Percentiles rank a stretch among this genome's conserved stretches.
These are phyloP conservation scores for Aspergillus avenaceus DNA, from an alignment of 495 filamentous ascomycete genomes.

Conservation along the genomic window DNA sequence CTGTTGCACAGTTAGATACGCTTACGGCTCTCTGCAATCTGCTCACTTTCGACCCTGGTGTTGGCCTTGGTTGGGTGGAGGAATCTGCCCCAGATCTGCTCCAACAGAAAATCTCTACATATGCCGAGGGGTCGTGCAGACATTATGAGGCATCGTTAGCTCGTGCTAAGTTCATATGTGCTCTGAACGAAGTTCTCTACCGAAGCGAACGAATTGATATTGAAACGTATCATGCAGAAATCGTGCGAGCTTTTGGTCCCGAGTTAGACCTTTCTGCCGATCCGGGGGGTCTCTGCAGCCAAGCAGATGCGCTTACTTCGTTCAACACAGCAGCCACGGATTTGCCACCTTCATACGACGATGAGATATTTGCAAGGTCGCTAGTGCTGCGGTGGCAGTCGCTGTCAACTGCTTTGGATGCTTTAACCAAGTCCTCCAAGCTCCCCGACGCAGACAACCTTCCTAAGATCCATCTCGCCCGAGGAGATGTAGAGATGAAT, in stretches of 20 bases:
- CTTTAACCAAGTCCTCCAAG: constrained; percentile 51
- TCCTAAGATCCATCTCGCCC: constrained; percentile 54
- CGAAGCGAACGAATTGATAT: constrained; percentile 42
- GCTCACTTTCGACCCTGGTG: constrained; percentile 31
- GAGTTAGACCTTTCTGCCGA: constrained; percentile 38
- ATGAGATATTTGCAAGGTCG: constrained; percentile 22
- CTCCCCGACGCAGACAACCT: constrained; percentile 49
- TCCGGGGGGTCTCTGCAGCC: constrained; percentile 49
- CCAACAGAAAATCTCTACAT: constrained; percentile 42
- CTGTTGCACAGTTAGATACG: constrained; percentile 56
- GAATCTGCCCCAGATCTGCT: constrained; percentile 46
- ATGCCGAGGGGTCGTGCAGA: constrained; percentile 39
- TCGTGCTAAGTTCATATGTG: constrained; percentile 48
- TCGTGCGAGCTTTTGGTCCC: constrained; percentile 39
- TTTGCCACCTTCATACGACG: constrained; percentile 24
- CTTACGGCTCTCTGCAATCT: constrained; percentile 56
- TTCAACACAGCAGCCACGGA: constrained; percentile 45
- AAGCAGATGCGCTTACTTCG: constrained; percentile 55
- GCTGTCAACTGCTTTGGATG: constrained; percentile 42
- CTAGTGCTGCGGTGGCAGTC: constrained; percentile 44
- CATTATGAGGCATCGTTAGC: constrained; percentile 51
- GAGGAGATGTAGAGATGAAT: constrained; percentile 60
- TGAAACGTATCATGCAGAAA: constrained; percentile 45
- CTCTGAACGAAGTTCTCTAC: constrained; percentile 53
- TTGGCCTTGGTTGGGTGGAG: constrained; percentile 51